These are phyloP conservation scores for Tulasnella calospora DNA, from an alignment of 768 basidiomycete genomes.

Conservation along the genomic window DNA sequence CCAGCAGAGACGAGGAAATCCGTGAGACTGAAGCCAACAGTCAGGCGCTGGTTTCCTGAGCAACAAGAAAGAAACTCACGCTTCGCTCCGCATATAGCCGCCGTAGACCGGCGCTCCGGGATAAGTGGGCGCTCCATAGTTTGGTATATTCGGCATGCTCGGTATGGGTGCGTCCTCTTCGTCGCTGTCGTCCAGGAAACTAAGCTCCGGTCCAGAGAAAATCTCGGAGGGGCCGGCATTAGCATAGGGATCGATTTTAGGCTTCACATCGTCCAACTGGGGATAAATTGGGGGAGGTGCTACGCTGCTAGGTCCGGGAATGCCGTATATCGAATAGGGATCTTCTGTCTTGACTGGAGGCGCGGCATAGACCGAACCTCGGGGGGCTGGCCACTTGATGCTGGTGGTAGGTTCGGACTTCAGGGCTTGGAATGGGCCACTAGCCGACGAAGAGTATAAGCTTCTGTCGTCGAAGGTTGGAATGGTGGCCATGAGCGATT, in stretches of 20 bases:
- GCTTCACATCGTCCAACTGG: background rate
- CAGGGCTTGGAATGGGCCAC: background rate
- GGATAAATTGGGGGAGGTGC: background rate
- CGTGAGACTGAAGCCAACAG: slow-evolving; percentile 13
- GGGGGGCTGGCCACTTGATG: background rate
- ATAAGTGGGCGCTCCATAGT: background rate
- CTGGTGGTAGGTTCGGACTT: background rate
- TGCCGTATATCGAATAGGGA: background rate
- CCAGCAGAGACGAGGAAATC: slow-evolving; percentile 18
- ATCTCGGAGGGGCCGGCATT: background rate
- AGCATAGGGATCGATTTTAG: background rate
- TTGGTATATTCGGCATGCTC: background rate
- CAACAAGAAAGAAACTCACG: background rate
- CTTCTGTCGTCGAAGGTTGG: background rate
- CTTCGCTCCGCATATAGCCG: background rate
- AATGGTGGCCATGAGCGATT: background rate
- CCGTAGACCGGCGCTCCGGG: background rate
- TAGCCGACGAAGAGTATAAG: background rate
- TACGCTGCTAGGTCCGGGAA: background rate
- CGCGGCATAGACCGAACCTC: background rate
- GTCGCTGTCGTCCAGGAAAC: too few species aligned
- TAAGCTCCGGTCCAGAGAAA: background rate
- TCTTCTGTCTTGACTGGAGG: background rate
- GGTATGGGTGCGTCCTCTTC: too few species aligned
- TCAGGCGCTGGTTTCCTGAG: background rate